Evolutionary conservation across 2,329 filamentous ascomycete species (phyloP).

Genomic region (Hypoxylon sp.): DNA sequence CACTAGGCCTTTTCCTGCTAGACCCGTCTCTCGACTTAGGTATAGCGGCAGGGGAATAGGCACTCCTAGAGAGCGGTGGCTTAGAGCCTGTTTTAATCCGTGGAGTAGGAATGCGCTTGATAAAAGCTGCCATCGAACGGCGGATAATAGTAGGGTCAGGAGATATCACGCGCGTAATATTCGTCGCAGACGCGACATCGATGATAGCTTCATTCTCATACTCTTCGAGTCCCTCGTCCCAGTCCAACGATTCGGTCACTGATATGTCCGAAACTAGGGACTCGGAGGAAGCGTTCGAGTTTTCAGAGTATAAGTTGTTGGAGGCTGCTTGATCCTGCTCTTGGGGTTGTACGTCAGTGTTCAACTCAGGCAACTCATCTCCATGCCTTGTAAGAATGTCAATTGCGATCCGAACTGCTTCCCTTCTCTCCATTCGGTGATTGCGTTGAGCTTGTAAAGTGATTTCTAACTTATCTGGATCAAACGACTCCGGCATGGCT

Average conservation of each 20-base stretch:
- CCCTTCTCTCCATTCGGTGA: neutral
- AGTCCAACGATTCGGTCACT: conserved; percentile 20
- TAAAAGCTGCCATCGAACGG: neutral
- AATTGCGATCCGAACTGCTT: neutral
- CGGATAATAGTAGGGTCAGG: neutral
- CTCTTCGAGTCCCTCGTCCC: conserved; percentile 23
- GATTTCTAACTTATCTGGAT: conserved; percentile 27
- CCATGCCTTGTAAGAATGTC: neutral
- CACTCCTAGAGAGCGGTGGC: conserved; percentile 49
- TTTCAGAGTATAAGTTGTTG: neutral
- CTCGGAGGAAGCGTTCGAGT: conserved; percentile 5
- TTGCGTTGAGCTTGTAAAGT: neutral
- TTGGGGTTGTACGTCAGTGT: neutral
- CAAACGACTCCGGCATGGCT: conserved; percentile 33
- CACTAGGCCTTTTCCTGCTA: conserved; percentile 10
- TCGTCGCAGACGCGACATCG: neutral
- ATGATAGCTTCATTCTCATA: conserved; percentile 32
- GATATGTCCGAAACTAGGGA: neutral
- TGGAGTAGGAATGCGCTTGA: conserved; percentile 33
- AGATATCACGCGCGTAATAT: conserved; percentile 10
- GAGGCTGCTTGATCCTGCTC: neutral
- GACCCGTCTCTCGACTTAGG: conserved; percentile 23
- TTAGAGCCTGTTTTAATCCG: conserved; percentile 48
- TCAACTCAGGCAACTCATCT: neutral
- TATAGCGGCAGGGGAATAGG: conserved; percentile 35